Conservation (phyloP, 2,329 filamentous ascomycete genomes). For the Exserohilum rostratum region DNA sequence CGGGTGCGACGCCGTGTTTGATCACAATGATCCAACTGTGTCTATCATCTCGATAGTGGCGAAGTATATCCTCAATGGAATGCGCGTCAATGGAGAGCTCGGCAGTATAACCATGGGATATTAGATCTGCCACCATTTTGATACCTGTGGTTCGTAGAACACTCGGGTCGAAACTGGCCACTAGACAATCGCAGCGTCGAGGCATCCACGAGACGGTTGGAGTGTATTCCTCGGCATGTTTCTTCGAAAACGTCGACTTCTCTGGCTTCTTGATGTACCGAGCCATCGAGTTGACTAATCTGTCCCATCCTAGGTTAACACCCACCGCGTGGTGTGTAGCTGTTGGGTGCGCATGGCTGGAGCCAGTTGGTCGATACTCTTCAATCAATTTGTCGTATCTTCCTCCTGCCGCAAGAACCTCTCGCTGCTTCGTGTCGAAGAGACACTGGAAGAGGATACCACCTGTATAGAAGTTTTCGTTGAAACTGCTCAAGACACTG, state of each 20-base stretch:
- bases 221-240: conserved; percentile 65
- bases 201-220: conserved; percentile 46
- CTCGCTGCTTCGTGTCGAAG: conserved; percentile 78
- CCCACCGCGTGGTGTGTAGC: conserved; percentile 77
- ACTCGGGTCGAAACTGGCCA: conserved; percentile 83
- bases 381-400: conserved; percentile 89
- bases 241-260: conserved; percentile 67
- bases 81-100: conserved; percentile 83
- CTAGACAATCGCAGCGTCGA: conserved; percentile 79
- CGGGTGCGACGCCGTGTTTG: conserved; percentile 70
- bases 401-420: conserved; percentile 91
- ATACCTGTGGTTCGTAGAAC: conserved; percentile 78
- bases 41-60: conserved; percentile 75
- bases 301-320: conserved; percentile 89
- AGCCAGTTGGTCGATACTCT: conserved; percentile 76
- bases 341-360: conserved; percentile 56
- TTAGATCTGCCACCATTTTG: conserved; percentile 77
- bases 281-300: conserved; percentile 68
- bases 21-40: conserved; percentile 90
- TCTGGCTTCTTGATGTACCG: conserved; percentile 57
- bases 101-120: conserved; percentile 82
- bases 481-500: conserved; percentile 83
- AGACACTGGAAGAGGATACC: conserved; percentile 90
- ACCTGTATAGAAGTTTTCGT: conserved; percentile 82
- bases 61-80: conserved; percentile 78